These are phyloP conservation scores for Podila horticola DNA, from an alignment of 192 early-diverging fungal genomes.

Conservation along the genomic window DNA sequence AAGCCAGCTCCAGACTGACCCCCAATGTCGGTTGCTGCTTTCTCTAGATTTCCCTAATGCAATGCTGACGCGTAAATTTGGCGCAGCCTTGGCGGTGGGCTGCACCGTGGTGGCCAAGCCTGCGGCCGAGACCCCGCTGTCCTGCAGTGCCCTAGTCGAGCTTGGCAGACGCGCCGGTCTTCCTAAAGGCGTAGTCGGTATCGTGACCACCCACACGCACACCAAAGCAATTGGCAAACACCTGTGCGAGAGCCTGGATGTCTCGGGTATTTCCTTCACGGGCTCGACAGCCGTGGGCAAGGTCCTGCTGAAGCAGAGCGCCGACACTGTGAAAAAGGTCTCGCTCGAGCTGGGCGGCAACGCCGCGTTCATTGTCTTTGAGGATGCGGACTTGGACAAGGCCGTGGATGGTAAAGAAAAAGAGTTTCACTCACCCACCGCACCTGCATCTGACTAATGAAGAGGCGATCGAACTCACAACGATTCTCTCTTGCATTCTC, in stretches of 20 bases:
- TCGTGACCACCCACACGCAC: conserved; percentile 66
- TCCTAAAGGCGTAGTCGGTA: conserved; percentile 76
- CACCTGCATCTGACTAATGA: too few relatives aligned
- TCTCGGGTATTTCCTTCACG: conserved; percentile 83
- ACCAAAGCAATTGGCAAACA: conserved; percentile 67
- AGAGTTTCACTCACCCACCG: neutral
- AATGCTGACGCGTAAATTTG: conserved; percentile 82
- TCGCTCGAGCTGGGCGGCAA: conserved; percentile 90
- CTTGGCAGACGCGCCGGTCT: conserved; percentile 66
- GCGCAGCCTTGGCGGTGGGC: conserved; percentile 81
- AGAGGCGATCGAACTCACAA: too few relatives aligned
- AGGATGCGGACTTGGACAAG: conserved; percentile 78
- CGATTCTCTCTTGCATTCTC: neutral
- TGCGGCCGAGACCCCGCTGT: conserved; percentile 63
- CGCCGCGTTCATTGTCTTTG: conserved; percentile 82
- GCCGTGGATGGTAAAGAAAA: conserved; percentile 64
- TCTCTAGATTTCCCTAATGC: conserved; percentile 84
- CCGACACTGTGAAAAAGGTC: conserved; percentile 77
- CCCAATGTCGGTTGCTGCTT: neutral
- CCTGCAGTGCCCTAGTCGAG: conserved; percentile 62
- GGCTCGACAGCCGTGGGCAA: conserved; percentile 82
- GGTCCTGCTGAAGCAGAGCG: conserved; percentile 67
- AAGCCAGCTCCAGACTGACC: neutral
- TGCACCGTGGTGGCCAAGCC: conserved; percentile 83
- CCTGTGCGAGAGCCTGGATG: conserved; percentile 62